Evolutionary conservation across 139 green algal species (phyloP), one percentile per base, ranked within the genome.

Genomic region (Picochlorum costavermella): DNA sequence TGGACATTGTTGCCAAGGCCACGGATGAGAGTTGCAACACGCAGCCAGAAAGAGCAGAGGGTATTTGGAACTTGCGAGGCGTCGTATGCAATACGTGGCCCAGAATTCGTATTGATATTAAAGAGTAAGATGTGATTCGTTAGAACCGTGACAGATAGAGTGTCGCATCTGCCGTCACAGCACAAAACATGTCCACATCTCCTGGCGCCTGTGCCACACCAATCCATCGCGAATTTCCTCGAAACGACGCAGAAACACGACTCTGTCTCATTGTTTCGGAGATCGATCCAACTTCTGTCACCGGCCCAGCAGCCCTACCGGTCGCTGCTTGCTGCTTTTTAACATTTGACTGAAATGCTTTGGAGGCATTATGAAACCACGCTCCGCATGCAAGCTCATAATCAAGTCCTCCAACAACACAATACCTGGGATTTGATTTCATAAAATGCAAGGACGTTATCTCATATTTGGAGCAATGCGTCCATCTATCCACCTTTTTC

Each of bases 11-110:
- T 1, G 73, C 58, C 66, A 82, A 83, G 61, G 88, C 88, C 0
- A 77, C 82, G 0, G 88, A 95, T 31, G 65, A 77, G 14, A 73
- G 70, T 13, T 94, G 86, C 75, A 93, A 92, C 67, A 84, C 61
- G 6, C 82, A 95, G 73, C 88, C 88, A 5, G 86, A 95, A 51
- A 61, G 25, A 3, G 70, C 82, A 17, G 69, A 44, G 0, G 43
- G 59, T 12, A 77, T 95, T 25, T 94, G 84, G 84, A 95, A 95
- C 65, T 63, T 91, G 51, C 46, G 87, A 0, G 88, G 88, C 8
- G 75, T 93, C 10, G 62, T 81, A 20, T 90, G 87, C 79, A 95
- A 95, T 71, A 77, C 84, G 1, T 95, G 87, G 87, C 85, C 30
- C 33, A 59, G 17, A 56, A 43, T 66, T 23, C 14, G 10, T 44